A percentile compares a stretch with the other conserved stretches of the same genome.
Conservation (phyloP, 1,284 basidiomycete genomes). For the Austroboletus novae-zelandiae region DNA sequence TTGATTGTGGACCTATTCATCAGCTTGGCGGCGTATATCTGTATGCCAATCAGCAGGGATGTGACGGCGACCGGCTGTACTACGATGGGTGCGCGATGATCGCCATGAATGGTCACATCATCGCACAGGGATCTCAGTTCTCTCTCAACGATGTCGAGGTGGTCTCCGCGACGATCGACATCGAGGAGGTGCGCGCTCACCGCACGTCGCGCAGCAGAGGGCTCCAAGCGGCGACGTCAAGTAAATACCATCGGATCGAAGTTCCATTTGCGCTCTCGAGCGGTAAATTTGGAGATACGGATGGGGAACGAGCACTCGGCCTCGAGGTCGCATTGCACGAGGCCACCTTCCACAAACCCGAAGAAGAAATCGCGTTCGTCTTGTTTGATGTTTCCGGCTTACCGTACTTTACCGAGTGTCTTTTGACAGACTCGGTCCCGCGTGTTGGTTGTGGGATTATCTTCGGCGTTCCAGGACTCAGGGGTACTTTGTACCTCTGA, state of each 20-base stretch:
- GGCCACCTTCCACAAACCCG: constrained; percentile 82
- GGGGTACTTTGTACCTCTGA: constrained; percentile 95
- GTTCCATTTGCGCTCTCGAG: constrained; percentile 75
- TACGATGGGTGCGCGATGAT: too few relatives aligned
- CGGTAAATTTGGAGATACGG: constrained; percentile 59
- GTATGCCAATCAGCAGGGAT: too few relatives aligned
- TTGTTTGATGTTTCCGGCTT: background rate
- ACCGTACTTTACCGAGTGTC: constrained; percentile 4
- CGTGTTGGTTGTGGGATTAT: constrained; percentile 99
- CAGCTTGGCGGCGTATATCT: too few relatives aligned
- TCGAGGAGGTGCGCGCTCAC: constrained; percentile 91
- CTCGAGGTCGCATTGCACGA: constrained; percentile 47
- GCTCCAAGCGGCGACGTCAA: constrained; percentile 82
- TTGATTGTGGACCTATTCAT: too few relatives aligned
- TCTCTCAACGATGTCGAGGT: constrained; percentile 96
- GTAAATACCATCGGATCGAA: constrained; percentile 76
- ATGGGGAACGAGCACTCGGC: constrained; percentile 51
- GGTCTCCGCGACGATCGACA: constrained; percentile 91
- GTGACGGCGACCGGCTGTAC: too few relatives aligned
- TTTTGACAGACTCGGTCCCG: constrained; percentile 78
- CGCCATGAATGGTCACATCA: too few relatives aligned
- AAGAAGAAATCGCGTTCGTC: constrained; percentile 95
- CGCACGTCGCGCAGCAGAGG: constrained; percentile 79
- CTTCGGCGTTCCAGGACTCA: constrained; percentile 90
- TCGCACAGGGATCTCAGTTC: constrained; percentile 97